Evolutionary conservation across 768 basidiomycete genomes (phyloP).

Genomic region (Pholiota molesta): DNA sequence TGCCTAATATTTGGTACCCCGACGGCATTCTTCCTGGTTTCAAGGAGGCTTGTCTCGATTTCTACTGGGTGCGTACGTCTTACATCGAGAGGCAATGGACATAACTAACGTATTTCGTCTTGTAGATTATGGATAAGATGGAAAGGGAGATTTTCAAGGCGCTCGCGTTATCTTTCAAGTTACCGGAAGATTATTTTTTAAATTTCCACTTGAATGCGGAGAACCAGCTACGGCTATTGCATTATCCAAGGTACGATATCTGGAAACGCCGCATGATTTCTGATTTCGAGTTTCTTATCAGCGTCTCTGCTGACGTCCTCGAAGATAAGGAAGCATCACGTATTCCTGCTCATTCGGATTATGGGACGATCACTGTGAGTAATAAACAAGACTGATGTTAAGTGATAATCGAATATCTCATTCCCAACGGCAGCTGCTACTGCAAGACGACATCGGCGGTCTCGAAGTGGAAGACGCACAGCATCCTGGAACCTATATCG

Average conservation of each 20-base stretch:
- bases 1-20: slow-evolving; percentile 63
- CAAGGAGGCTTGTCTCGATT: slow-evolving; percentile 51
- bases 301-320: slow-evolving; percentile 35
- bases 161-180: slow-evolving; percentile 47
- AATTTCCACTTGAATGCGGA: slow-evolving; percentile 44
- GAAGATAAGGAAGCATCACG: slow-evolving; percentile 40
- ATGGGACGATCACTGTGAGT: slow-evolving; percentile 51
- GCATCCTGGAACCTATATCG: slow-evolving; percentile 43
- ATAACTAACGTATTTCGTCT: neutral
- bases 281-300: slow-evolving; percentile 9
- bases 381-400: too few relatives aligned
- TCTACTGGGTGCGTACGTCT: slow-evolving; percentile 46
- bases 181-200: slow-evolving; percentile 48
- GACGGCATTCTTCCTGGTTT: slow-evolving; percentile 56
- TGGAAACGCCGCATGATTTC: too few relatives aligned
- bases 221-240: slow-evolving; percentile 60
- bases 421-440: slow-evolving; percentile 36
- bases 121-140: slow-evolving; percentile 43
- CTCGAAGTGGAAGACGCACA: slow-evolving; percentile 63
- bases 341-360: slow-evolving; percentile 58
- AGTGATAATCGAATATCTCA: too few relatives aligned
- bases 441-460: slow-evolving; percentile 65
- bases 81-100: slow-evolving; percentile 10
- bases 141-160: slow-evolving; percentile 49
- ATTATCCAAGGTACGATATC: slow-evolving; percentile 46